Base-by-base conservation (phyloP, 352 stramenopile genomes). In the Blastocystis hominis region DNA sequence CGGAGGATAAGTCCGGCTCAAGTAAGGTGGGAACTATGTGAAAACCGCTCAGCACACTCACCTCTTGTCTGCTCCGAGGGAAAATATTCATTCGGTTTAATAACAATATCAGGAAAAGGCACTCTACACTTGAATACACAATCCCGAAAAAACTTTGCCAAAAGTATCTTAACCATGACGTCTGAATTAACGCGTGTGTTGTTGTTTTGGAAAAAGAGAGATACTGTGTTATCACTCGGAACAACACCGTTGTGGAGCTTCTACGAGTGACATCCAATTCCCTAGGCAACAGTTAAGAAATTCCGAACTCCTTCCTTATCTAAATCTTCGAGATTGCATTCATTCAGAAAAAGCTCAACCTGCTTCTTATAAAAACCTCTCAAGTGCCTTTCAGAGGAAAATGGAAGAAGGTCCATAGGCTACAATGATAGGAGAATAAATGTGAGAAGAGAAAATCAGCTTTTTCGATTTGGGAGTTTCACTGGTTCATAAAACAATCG, bases 331-430 rank as follows among this genome's bases (percentile, higher is more conserved):
- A 24, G 62, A 46, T 84, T 84, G 72, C 68, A 68, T 9, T 38
- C 54, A 17, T 50, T 30, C 53, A 84, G 44, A 53, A 84, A 84
- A 34, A 68, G 50, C 30, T 84, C 47, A 47, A 69, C 54, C 30
- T 84, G 44, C n/a, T 44, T 84, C 44, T 66, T 46, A 34, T 68
- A 84, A 50, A 84, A 84, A 34, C 36, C 34, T 69, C 42, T 84
- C 24, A 64, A 30, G 34, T 56, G 40, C 24, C 44, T 84, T 46
- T 53, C 44, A 53, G 55, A 55, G 7, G 72, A 63, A 42, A 66
- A 55, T 40, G 1, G 20, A 68, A 40, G 20, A 72, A 47, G 24
- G 62, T 72, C 24, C 20, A 72, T 46, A 13, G 6, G 20, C 24
- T 46, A n/a, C 20, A 20, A 46, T 72, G 62, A 34, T 20, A 59